Conservation (phyloP, 2,329 filamentous ascomycete genomes). For the Colletotrichum kahawae region DNA sequence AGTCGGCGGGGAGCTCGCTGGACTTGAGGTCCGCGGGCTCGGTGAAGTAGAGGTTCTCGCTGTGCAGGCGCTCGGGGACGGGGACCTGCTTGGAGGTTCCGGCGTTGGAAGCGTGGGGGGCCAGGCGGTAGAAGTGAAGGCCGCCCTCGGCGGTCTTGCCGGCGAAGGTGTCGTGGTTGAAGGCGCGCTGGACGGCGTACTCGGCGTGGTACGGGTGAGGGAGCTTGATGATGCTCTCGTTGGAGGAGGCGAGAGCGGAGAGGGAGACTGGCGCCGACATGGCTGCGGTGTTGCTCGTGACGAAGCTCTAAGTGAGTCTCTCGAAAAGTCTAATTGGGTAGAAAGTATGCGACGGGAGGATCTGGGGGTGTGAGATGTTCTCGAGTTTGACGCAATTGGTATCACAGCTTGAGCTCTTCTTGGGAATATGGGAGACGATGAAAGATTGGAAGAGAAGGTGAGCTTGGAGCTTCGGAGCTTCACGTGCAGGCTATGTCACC, state of each 20-base stretch:
- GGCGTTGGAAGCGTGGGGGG: conserved; percentile 28
- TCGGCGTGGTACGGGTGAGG: conserved; percentile 55
- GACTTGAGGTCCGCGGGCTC: conserved; percentile 53
- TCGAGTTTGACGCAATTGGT: background rate
- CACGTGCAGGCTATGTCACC: background rate
- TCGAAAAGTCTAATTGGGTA: background rate
- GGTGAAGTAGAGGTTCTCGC: conserved; percentile 45
- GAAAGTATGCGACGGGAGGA: background rate
- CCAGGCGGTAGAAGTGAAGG: conserved; percentile 39
- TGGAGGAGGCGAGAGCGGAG: conserved; percentile 29
- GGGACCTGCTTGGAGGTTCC: conserved; percentile 30
- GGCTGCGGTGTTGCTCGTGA: background rate
- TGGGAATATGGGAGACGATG: background rate
- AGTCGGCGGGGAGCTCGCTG: conserved; percentile 51
- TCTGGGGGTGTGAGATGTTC: background rate
- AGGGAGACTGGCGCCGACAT: conserved; percentile 31
- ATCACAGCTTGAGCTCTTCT: background rate
- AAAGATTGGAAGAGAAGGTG: background rate
- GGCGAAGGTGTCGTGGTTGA: conserved; percentile 23
- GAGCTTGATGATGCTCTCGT: conserved; percentile 50
- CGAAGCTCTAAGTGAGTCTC: background rate
- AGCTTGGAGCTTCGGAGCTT: conserved; percentile 15
- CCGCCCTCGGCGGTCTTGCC: conserved; percentile 22
- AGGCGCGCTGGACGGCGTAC: conserved; percentile 44
- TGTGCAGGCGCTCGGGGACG: conserved; percentile 37